These are phyloP conservation scores for Penicillium sclerotigenum DNA, from an alignment of 2,329 filamentous ascomycete species.

Conservation along the genomic window DNA sequence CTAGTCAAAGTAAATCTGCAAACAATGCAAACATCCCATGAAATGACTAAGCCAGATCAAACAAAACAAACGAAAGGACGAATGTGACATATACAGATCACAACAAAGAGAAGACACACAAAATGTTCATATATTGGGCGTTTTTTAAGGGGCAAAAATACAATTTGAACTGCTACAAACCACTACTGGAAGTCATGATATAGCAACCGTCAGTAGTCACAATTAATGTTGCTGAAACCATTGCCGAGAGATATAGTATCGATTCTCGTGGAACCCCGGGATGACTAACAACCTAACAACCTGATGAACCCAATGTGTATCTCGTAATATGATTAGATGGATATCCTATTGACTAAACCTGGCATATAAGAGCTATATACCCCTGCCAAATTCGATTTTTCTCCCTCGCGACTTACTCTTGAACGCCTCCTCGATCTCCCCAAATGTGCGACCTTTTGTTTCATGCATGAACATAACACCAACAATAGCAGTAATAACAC, in stretches of 20 bases:
- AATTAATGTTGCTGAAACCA: background rate
- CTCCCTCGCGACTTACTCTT: conserved; percentile 20
- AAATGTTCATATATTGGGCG: too few species aligned
- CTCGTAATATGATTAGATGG: background rate
- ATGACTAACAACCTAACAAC: background rate
- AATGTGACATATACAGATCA: too few species aligned
- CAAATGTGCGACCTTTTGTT: conserved; percentile 49
- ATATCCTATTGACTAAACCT: background rate
- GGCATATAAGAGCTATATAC: background rate
- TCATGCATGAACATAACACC: conserved; percentile 50
- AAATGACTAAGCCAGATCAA: too few species aligned
- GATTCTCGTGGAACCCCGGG: background rate
- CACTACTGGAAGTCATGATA: too few species aligned
- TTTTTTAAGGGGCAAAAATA: too few species aligned
- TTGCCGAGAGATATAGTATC: background rate
- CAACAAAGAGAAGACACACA: too few species aligned
- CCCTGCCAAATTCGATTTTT: background rate
- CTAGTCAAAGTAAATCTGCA: too few species aligned
- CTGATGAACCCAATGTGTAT: background rate
- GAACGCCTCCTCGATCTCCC: conserved; percentile 51
- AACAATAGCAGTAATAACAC: conserved; percentile 40
- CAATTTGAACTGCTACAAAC: too few species aligned
- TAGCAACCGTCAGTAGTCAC: too few species aligned
- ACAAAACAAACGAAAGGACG: too few species aligned
- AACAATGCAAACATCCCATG: too few species aligned